A percentile compares a stretch with the other conserved stretches of the same genome.
Evolutionary conservation across 106 monocot genomes (phyloP).

Genomic region (Dendrobium huoshanense): DNA sequence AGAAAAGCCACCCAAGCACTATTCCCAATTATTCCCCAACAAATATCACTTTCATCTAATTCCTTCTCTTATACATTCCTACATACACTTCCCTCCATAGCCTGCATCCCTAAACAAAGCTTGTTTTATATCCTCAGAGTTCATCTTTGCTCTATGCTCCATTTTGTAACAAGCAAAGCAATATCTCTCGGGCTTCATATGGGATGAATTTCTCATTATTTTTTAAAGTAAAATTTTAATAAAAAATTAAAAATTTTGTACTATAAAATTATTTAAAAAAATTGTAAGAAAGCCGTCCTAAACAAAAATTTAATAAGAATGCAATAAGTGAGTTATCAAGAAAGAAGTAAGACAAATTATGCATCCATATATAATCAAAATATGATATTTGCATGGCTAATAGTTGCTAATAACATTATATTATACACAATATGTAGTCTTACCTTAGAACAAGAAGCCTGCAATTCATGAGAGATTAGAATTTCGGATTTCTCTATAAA

Average conservation of each 20-base stretch:
- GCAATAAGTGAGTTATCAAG: background rate
- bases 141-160: conserved; percentile 51
- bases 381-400: too few relatives aligned
- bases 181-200: too few relatives aligned
- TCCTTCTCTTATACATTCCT: conserved; percentile 5
- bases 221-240: too few relatives aligned
- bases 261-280: too few relatives aligned
- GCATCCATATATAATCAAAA: too few relatives aligned
- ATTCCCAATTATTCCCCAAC: background rate
- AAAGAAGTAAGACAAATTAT: background rate
- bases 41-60: background rate
- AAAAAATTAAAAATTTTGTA: too few relatives aligned
- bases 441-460: conserved; percentile 92
- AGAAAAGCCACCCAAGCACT: background rate
- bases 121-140: conserved; percentile 82
- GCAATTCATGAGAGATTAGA: conserved; percentile 37
- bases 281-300: too few relatives aligned
- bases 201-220: too few relatives aligned
- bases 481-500: too few relatives aligned
- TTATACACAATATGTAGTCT: background rate
- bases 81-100: conserved; percentile 79
- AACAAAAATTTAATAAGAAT: background rate
- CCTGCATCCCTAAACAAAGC: conserved; percentile 85
- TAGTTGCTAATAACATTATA: too few relatives aligned
- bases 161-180: conserved; percentile 26